phyloP scores from a whole-genome alignment of 2,329 filamentous ascomycete genomes.

The Neofusicoccum parvum region DNA sequence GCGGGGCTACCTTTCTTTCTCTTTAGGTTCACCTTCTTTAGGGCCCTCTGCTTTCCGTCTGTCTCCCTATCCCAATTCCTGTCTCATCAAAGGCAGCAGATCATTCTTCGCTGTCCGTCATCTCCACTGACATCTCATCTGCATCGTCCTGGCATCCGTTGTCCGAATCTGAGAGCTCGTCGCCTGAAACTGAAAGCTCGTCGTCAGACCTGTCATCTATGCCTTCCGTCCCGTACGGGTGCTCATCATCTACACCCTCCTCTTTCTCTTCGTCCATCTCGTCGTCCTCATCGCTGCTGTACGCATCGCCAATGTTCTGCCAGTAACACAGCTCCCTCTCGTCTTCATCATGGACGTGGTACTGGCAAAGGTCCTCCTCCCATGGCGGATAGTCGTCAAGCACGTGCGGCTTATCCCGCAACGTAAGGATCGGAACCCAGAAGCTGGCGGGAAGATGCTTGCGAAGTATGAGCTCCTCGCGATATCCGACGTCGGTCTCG shows the following conservation, averaged over 20 bases:
- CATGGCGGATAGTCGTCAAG: neutral
- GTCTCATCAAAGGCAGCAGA: too few species aligned
- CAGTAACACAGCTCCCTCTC: neutral
- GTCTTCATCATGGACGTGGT: neutral
- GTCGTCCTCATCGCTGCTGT: neutral
- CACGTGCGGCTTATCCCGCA: neutral
- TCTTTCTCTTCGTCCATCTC: neutral
- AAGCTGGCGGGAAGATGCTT: neutral
- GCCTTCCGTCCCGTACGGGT: neutral
- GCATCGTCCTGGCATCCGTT: too few species aligned
- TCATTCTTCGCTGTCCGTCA: too few species aligned
- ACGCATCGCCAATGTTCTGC: neutral
- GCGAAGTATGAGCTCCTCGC: constrained; percentile 3
- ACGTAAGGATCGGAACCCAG: neutral
- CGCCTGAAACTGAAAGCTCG: too few species aligned
- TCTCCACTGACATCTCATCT: too few species aligned
- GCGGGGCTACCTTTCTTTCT: too few species aligned
- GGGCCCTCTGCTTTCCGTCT: too few species aligned
- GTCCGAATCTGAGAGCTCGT: too few species aligned
- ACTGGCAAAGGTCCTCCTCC: constrained; percentile 7
- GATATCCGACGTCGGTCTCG: neutral
- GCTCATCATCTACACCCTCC: neutral
- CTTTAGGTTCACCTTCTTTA: too few species aligned
- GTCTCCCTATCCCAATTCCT: too few species aligned
- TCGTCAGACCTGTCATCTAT: neutral